phyloP scores from a whole-genome alignment of 768 basidiomycete genomes.

The Rickenella mellea region DNA sequence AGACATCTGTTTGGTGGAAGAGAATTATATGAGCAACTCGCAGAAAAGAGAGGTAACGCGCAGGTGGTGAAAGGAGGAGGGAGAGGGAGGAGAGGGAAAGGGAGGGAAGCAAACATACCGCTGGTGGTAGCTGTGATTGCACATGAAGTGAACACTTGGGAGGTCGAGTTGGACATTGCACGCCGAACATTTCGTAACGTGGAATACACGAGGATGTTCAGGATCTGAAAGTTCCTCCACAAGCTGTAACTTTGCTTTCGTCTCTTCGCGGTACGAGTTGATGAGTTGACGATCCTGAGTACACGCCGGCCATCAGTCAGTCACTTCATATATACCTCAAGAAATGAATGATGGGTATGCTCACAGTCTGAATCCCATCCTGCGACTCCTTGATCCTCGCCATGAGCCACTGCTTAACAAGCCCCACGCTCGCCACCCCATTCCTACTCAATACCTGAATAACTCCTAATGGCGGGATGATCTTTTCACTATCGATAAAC shows the following conservation, averaged over 20 bases:
- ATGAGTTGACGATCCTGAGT: slow-evolving; percentile 77
- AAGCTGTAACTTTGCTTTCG: slow-evolving; percentile 67
- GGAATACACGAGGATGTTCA: slow-evolving; percentile 78
- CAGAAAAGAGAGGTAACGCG: neutral
- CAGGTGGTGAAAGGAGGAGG: neutral
- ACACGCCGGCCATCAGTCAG: slow-evolving; percentile 1
- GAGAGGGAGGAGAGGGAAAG: neutral
- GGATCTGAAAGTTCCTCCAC: slow-evolving; percentile 74
- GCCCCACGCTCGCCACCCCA: slow-evolving; percentile 81
- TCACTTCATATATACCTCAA: slow-evolving; percentile 4
- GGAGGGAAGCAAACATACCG: slow-evolving; percentile 36
- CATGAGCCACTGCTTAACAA: slow-evolving; percentile 88
- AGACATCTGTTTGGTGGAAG: slow-evolving; percentile 51
- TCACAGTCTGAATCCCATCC: slow-evolving; percentile 72
- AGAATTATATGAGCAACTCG: neutral
- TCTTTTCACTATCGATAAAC: slow-evolving; percentile 67
- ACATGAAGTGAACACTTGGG: slow-evolving; percentile 96
- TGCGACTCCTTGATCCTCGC: slow-evolving; percentile 62
- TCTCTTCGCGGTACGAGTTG: slow-evolving; percentile 83
- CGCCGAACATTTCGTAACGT: slow-evolving; percentile 85
- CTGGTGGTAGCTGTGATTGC: slow-evolving; percentile 94
- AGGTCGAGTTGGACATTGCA: slow-evolving; percentile 88
- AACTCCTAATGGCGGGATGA: slow-evolving; percentile 85
- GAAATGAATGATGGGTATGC: slow-evolving; percentile 17
- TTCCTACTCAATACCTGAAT: slow-evolving; percentile 86